These are phyloP conservation scores for Flueggea neowawraea DNA, from an alignment of 441 rosid genomes.

Conservation along the genomic window DNA sequence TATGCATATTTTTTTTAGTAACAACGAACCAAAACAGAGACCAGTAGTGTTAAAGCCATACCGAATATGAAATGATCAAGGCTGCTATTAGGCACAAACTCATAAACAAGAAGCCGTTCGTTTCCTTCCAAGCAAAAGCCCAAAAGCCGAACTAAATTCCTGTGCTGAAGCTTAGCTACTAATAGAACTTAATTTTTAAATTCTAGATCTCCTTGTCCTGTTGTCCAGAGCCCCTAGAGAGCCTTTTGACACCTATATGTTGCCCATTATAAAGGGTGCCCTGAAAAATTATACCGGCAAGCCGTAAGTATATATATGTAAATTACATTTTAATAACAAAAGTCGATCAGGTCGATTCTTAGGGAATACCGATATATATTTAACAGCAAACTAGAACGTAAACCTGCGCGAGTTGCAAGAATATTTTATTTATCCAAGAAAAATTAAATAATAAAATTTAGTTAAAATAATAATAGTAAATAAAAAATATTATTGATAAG, in stretches of 20 bases:
- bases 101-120: conserved; percentile 45
- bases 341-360: no score
- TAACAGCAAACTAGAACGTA: no score
- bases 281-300: conserved; percentile 1
- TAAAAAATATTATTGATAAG: no score
- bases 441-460: no score
- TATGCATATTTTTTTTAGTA: no score
- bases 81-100: conserved; percentile 41
- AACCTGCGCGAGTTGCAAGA: no score
- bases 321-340: no score
- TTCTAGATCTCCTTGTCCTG: conserved; percentile 14
- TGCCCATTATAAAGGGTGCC: conserved; percentile 9
- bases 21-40: not conserved
- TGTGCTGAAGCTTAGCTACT: conserved; percentile 47
- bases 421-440: no score
- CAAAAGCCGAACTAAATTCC: conserved; percentile 41
- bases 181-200: conserved; percentile 38
- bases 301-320: no score
- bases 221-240: conserved; percentile 8
- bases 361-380: no score
- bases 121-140: conserved; percentile 41
- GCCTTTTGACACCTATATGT: conserved; percentile 18
- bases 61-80: conserved; percentile 46
- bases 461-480: no score
- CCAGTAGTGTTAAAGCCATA: not conserved